Evolutionary conservation across 2,329 filamentous ascomycete genomes (phyloP).

Genomic region (Cladosporium austrohemisphaericum): DNA sequence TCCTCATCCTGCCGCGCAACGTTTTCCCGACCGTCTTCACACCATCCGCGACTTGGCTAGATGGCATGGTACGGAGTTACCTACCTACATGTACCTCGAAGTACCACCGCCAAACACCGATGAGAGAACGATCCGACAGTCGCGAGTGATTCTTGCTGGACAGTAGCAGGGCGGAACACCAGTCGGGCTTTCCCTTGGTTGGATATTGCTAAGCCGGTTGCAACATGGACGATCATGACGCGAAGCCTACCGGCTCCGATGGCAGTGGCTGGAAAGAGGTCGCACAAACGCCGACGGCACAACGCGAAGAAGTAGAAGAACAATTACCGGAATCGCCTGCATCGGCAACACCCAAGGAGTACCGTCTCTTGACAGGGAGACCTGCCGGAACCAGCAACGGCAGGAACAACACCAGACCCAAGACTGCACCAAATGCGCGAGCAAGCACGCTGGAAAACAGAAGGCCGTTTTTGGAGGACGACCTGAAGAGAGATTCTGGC

Average conservation of each 20-base stretch:
- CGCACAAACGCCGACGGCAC: not conserved
- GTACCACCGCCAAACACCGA: not conserved
- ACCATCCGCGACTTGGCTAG: not conserved
- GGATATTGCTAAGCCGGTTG: conserved; percentile 1
- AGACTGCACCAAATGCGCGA: conserved; percentile 14
- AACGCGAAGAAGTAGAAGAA: not conserved
- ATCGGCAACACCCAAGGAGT: not conserved
- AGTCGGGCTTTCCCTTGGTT: conserved; percentile 1
- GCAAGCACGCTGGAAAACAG: not conserved
- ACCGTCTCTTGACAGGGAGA: not conserved
- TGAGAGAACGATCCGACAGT: not conserved
- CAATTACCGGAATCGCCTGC: not conserved
- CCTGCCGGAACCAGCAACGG: not conserved
- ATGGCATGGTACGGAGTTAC: conserved; percentile 3
- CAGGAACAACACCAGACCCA: not conserved
- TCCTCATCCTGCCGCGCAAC: conserved; percentile 3
- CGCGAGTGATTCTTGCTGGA: not conserved
- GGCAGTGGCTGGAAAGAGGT: not conserved
- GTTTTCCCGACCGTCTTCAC: conserved; percentile 13
- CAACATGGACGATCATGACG: conserved; percentile 10
- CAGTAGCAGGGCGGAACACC: not conserved
- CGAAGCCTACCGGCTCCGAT: not conserved
- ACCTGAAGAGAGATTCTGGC: conserved; percentile 35
- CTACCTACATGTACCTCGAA: not conserved
- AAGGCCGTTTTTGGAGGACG: conserved; percentile 15